Base-by-base conservation (phyloP, 192 early-diverging fungal genomes). In the Phlyctochytrium bullatum region DNA sequence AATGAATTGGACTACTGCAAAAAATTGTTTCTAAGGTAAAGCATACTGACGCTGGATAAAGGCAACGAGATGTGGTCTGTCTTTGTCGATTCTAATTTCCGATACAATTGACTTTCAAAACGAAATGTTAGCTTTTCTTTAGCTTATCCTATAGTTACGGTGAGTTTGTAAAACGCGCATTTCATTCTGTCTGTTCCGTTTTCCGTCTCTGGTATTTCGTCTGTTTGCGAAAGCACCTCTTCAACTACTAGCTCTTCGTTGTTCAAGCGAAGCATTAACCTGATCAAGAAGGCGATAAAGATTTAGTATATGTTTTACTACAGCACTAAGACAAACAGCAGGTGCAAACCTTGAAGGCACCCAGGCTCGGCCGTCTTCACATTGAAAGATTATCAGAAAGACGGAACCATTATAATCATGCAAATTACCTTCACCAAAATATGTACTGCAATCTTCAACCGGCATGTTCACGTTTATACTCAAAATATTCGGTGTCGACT, bases 401-500 rank as follows among this genome's bases (percentile, higher is more conserved):
- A n/a, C n/a, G n/a, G n/a, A n/a, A n/a, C n/a, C n/a, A n/a, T n/a
- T 35, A 52, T 20, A 14, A 17, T 6, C 30, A 25, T 61, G 35
- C 34, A 64, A 40, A 6, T 40, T 0, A 52, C 51, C 52, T 56
- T 66, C 64, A 10, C 6, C 17, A 3, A 33, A 32, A 20, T 58
- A 30, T 24, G 33, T 3, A 30, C 3, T 20, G 10, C 3, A 20
- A 12, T 36, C 63, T 52, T 64, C 63, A 52, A 24, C 20, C 12
- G n/a, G 63, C 12, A 51, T 23, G 35, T 90, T 87, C 0, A 89
- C 91, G 67, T 97, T 98, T 58, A 98, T 80, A 24, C 83, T 81
- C 54, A 98, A 59, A 0, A 93, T 80, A 23, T 83, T 78, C 0
- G 96, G 96, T 10, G 88, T 72, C 3, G 77, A 73, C 47, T 82